A percentile compares a stretch with the other conserved stretches of the same genome.
Evolutionary conservation across 1,284 basidiomycete species (phyloP).

Genomic region (Tylopilus sp.): DNA sequence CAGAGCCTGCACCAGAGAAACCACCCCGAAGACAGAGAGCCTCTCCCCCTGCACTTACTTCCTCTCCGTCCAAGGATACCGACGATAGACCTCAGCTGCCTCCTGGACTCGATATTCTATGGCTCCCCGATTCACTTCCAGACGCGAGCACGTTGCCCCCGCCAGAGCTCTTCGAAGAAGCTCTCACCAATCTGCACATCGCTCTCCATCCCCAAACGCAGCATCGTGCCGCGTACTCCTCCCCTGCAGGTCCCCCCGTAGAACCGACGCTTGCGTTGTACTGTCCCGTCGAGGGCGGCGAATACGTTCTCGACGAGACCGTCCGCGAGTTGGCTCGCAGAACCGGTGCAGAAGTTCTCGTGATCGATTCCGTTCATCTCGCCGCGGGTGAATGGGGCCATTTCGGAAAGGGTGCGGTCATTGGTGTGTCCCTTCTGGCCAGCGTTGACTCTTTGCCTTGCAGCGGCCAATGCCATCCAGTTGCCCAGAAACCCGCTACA

Average conservation of each 20-base stretch:
- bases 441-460: constrained; percentile 10
- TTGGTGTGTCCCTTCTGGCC: constrained; percentile 11
- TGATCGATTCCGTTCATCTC: constrained; percentile 76
- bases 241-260: constrained; percentile 46
- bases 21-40: constrained; percentile 40
- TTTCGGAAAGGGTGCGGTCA: constrained; percentile 61
- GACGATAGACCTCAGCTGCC: constrained; percentile 48
- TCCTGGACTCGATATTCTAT: constrained; percentile 57
- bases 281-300: constrained; percentile 83
- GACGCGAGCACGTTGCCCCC: constrained; percentile 41
- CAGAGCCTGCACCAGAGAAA: constrained; percentile 30
- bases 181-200: constrained; percentile 67
- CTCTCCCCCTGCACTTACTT: constrained; percentile 12
- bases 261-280: constrained; percentile 80
- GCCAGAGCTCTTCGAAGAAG: constrained; percentile 63
- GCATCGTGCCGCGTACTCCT: constrained; percentile 60
- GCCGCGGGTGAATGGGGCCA: constrained; percentile 78
- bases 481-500: constrained; percentile 71
- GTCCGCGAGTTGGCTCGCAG: constrained; percentile 70
- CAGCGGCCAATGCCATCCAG: constrained; percentile 63
- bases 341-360: constrained; percentile 73
- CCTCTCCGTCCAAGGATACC: constrained; percentile 34
- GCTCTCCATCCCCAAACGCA: constrained; percentile 77
- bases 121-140: constrained; percentile 43
- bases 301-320: constrained; percentile 73